A percentile compares a stretch with the other conserved stretches of the same genome.
Conservation (phyloP, 108 stramenopile genomes). For the Cyclotella choctawhatcheeana region DNA sequence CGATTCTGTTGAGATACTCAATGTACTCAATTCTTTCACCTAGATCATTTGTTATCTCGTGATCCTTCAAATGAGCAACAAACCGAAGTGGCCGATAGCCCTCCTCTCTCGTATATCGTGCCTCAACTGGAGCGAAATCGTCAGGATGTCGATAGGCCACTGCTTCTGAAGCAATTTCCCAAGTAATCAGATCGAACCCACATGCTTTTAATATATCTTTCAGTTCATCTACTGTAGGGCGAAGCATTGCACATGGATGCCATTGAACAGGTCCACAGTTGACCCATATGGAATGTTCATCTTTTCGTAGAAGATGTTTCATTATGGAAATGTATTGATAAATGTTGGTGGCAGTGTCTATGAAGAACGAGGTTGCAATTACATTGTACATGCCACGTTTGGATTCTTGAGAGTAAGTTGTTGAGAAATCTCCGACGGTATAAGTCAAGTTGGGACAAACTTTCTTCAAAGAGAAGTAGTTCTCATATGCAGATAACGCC, state of each 20-base stretch:
- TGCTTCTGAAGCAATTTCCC: constrained; percentile 60
- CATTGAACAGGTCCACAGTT: constrained; percentile 86
- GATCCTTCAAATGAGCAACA: constrained; percentile 16
- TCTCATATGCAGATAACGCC: constrained; percentile 3
- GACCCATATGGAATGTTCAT: constrained; percentile 61
- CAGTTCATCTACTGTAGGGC: constrained; percentile 67
- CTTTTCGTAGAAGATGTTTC: constrained; percentile 25
- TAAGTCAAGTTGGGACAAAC: constrained; percentile 53
- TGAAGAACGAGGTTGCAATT: constrained; percentile 77
- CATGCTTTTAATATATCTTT: constrained; percentile 45
- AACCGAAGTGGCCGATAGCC: constrained; percentile 62
- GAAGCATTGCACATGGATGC: constrained; percentile 69
- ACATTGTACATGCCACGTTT: constrained; percentile 45
- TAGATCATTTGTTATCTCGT: constrained; percentile 8
- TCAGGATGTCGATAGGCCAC: constrained; percentile 65
- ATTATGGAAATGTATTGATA: constrained; percentile 71
- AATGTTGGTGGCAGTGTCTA: constrained; percentile 80
- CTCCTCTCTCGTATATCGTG: constrained; percentile 64
- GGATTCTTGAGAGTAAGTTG: constrained; percentile 30
- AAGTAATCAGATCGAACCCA: constrained; percentile 59
- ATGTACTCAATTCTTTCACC: constrained; percentile 22
- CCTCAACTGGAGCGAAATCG: constrained; percentile 7
- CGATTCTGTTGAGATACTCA: constrained; percentile 28
- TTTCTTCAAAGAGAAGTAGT: constrained; percentile 5
- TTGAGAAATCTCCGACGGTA: constrained; percentile 61